Conservation (phyloP, 2,329 filamentous ascomycete genomes). For the Madurella mycetomatis region DNA sequence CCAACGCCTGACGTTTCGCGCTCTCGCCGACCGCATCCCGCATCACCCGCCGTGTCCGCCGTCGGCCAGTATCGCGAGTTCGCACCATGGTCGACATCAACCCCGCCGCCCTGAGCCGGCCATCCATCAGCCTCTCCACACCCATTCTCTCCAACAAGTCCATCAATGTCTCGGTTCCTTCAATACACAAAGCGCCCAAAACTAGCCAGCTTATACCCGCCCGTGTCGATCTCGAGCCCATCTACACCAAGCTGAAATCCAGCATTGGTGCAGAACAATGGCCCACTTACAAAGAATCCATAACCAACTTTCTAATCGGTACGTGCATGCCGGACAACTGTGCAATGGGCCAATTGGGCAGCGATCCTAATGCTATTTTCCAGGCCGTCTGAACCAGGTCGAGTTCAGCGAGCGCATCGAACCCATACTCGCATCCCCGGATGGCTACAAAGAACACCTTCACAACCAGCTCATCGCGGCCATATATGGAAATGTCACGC, state of each 20-base stretch:
- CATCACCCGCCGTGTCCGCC: slow-evolving; percentile 6
- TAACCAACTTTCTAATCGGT: slow-evolving; percentile 61
- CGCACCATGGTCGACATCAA: slow-evolving; percentile 63
- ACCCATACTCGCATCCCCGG: slow-evolving; percentile 52
- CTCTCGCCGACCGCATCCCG: slow-evolving; percentile 17
- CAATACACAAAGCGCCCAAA: slow-evolving; percentile 50
- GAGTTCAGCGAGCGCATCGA: slow-evolving; percentile 59
- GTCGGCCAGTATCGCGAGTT: slow-evolving; percentile 13
- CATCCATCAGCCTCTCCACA: slow-evolving; percentile 53
- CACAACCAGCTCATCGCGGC: slow-evolving; percentile 65
- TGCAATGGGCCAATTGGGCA: slow-evolving; percentile 2
- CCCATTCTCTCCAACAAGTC: slow-evolving; percentile 56
- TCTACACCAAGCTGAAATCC: slow-evolving; percentile 58
- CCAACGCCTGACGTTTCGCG: slow-evolving; percentile 23
- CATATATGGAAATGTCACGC: slow-evolving; percentile 64
- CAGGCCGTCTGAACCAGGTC: slow-evolving; percentile 59
- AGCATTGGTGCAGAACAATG: slow-evolving; percentile 59
- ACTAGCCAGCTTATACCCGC: slow-evolving; percentile 59
- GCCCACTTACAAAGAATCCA: slow-evolving; percentile 59
- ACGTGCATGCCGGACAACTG: slow-evolving; percentile 21
- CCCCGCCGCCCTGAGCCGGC: slow-evolving; percentile 63
- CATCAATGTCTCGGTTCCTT: slow-evolving; percentile 49
- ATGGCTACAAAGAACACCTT: slow-evolving; percentile 57
- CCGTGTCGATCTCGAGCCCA: slow-evolving; percentile 63
- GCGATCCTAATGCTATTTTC: slow-evolving; percentile 28